Evolutionary conservation across 148 eudicot species (phyloP).

Genomic region (Dianthus caryophyllus): DNA sequence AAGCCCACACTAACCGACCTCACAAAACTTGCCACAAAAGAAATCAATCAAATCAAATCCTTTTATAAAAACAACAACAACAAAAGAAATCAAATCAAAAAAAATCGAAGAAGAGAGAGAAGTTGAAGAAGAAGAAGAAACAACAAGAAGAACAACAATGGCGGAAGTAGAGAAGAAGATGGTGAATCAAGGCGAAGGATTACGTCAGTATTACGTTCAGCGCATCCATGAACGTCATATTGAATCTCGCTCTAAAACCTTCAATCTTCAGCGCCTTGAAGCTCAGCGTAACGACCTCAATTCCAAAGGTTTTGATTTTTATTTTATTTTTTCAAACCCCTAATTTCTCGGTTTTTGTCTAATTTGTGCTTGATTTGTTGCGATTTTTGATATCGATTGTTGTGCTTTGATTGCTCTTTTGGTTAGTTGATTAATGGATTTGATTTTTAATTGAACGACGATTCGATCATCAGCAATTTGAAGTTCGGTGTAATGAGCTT

Average conservation of each 20-base stretch:
- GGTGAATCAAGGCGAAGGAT: slow-evolving; percentile 48
- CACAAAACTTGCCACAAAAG: no score
- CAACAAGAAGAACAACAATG: slow-evolving; percentile 8
- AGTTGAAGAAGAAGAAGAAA: no score
- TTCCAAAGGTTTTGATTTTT: slow-evolving; percentile 42
- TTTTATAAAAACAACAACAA: no score
- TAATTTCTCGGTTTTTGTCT: not conserved
- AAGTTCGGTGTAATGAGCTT: slow-evolving; percentile 67
- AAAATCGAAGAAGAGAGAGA: no score
- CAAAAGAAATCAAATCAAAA: no score
- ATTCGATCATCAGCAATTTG: slow-evolving; percentile 24
- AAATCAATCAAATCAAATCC: no score
- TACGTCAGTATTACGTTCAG: slow-evolving; percentile 50
- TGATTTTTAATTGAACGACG: no score
- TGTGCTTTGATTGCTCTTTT: no score
- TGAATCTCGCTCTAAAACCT: slow-evolving; percentile 38
- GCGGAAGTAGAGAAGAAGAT: slow-evolving; percentile 31
- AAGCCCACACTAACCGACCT: no score
- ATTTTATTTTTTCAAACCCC: slow-evolving; percentile 1
- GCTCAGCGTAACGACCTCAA: slow-evolving; percentile 78
- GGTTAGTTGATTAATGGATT: no score
- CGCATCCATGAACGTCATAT: slow-evolving; percentile 64
- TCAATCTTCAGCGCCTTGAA: slow-evolving; percentile 64
- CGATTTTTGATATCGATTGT: not conserved
- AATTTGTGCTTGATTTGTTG: not conserved